These are phyloP conservation scores for Pseudonitzschia multiseries DNA, from an alignment of 108 stramenopile species.

Conservation along the genomic window DNA sequence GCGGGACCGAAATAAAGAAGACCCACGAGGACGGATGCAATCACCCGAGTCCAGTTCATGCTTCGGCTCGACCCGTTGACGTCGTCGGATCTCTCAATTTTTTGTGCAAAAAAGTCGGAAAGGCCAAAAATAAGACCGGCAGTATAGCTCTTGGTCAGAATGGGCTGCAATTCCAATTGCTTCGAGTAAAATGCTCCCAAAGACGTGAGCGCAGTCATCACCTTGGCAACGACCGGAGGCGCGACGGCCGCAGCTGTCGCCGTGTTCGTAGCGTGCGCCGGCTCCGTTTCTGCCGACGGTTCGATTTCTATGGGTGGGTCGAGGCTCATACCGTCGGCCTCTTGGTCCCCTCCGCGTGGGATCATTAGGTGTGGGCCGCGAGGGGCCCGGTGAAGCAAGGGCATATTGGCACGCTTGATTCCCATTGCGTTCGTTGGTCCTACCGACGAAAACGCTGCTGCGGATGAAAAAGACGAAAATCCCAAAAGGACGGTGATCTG, in stretches of 20 bases:
- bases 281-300: neutral
- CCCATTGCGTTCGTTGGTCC: constrained; percentile 4
- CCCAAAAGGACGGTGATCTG: neutral
- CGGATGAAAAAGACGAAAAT: constrained; percentile 9
- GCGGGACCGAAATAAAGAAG: constrained; percentile 85
- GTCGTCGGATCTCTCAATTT: constrained; percentile 44
- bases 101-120: constrained; percentile 74
- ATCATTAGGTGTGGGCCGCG: neutral
- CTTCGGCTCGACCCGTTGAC: constrained; percentile 13
- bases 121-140: constrained; percentile 73
- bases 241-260: neutral
- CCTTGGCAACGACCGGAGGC: neutral
- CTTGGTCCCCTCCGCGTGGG: constrained; percentile 13
- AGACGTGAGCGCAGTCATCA: constrained; percentile 3
- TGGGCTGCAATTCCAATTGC: constrained; percentile 48
- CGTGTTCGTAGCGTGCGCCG: neutral
- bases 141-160: constrained; percentile 74
- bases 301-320: neutral
- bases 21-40: constrained; percentile 62
- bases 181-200: constrained; percentile 32
- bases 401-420: neutral
- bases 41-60: constrained; percentile 47
- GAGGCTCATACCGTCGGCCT: neutral
- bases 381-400: neutral
- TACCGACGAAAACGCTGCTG: constrained; percentile 11